A percentile compares a stretch with the other conserved stretches of the same genome.
Conservation (phyloP, 371 early-diverging fungal species). For the Mucor lusitanicus region DNA sequence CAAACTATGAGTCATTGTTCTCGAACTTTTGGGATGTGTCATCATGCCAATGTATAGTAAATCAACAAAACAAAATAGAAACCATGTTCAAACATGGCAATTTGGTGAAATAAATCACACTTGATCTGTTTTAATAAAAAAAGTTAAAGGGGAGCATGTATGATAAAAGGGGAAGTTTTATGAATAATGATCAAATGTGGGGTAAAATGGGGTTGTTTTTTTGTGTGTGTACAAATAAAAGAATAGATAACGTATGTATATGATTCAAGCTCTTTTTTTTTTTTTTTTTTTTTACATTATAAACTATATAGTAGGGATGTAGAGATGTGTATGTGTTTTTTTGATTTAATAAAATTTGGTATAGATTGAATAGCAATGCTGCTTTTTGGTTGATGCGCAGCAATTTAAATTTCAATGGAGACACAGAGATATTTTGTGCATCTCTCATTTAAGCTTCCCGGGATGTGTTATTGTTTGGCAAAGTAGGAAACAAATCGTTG, state of each 20-base stretch:
- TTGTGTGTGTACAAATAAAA: too few species aligned
- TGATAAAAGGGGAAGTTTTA: too few species aligned
- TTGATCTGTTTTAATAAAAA: too few species aligned
- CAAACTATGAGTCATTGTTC: slow-evolving; percentile 10
- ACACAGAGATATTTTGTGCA: neutral
- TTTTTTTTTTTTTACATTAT: too few species aligned
- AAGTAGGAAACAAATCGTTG: slow-evolving; percentile 6
- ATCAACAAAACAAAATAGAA: neutral
- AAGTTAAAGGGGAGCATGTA: too few species aligned
- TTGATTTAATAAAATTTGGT: neutral
- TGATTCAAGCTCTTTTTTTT: too few species aligned
- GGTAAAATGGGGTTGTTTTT: too few species aligned
- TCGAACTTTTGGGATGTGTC: neutral
- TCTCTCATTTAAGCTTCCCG: neutral
- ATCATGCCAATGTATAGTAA: neutral
- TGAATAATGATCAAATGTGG: too few species aligned
- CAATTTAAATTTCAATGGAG: neutral
- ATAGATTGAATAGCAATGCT: neutral
- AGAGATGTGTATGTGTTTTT: neutral
- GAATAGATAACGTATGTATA: too few species aligned
- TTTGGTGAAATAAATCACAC: too few species aligned
- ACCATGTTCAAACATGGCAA: neutral
- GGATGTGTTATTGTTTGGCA: neutral
- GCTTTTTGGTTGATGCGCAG: neutral
- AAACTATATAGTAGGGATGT: too few species aligned